Base-by-base conservation (phyloP, 257 asterid genomes). In the Echium plantagineum region DNA sequence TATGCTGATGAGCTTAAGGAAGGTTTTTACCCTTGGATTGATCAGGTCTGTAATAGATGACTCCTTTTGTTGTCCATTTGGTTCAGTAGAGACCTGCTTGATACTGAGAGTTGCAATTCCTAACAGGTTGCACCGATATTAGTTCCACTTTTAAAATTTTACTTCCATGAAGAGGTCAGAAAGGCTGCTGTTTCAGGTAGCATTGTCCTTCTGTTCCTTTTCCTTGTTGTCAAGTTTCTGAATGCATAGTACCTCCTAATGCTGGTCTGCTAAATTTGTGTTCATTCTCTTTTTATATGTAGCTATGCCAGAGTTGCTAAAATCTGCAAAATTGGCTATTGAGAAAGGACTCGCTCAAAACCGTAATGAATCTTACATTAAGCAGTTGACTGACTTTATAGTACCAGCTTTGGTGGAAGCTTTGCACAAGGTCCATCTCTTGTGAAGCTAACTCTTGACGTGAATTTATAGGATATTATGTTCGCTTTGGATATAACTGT, bases 121-220 rank as follows among this genome's bases (percentile, higher is more conserved):
- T 28, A 74, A 63, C 74, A 85, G 91, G 96, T 87, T 68, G 94
- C 93, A 63, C 87, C 89, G 46, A 87, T 77, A 12, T 69, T 87
- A 75, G 96, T 85, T 68, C 91, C 94, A 0, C 87, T 85, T 59
- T 68, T 93, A 71, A 93, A 89, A 63, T 93, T 93, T 68, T 93
- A 93, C 72, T 93, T 93, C 76, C 99, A 93, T 62, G 99, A 93
- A 71, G 99, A 93, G 86, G 99, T 93, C 62, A 83, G 99, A 71
- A 89, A 81, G 71, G 97, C 99, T 69, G 96, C 97, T 51, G 97
- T 93, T 74, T 89, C 99, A 78, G 99, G 99, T 93, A 71, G 59
- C 49, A 26, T n/a, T 28, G 22, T 24, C 59, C 66, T 84, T 19
- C 57, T 58, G 52, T 19, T 51, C 52, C 19, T 35, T 62, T 9